Conservation (phyloP, 2,329 filamentous ascomycete species). For the Colletotrichum orchidophilum region DNA sequence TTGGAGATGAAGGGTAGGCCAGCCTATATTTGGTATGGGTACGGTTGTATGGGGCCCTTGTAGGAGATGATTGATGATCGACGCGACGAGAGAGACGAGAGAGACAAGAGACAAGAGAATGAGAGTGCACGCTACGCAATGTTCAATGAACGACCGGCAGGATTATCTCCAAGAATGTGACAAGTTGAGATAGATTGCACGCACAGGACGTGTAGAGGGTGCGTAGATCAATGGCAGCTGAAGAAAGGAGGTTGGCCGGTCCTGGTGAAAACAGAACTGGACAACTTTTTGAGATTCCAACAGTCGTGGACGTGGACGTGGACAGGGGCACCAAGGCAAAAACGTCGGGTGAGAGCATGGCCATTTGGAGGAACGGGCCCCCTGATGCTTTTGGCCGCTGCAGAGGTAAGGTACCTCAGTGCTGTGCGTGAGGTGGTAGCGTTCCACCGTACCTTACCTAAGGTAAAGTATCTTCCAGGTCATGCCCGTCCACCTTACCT, state of each 20-base stretch:
- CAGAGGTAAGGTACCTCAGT: not conserved
- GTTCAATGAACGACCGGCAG: constrained; percentile 2
- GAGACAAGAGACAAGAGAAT: not conserved
- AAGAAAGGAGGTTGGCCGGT: not conserved
- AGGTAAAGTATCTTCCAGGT: too few species aligned
- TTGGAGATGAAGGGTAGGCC: constrained; percentile 4
- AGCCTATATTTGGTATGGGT: not conserved
- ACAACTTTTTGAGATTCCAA: constrained; percentile 34
- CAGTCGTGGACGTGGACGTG: not conserved
- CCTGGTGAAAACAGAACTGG: constrained; percentile 21
- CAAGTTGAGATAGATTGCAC: constrained; percentile 22
- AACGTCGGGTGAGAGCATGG: constrained; percentile 15
- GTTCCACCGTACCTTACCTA: not conserved
- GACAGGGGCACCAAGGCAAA: constrained; percentile 30
- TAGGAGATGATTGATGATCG: constrained; percentile 2
- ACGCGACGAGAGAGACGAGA: not conserved
- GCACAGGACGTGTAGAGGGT: constrained; percentile 15
- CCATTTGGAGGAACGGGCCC: constrained; percentile 3
- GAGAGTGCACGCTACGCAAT: not conserved
- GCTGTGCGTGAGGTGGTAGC: not conserved
- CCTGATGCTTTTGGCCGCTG: not conserved
- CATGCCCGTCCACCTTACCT: too few species aligned
- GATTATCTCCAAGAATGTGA: constrained; percentile 20
- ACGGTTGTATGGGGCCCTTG: not conserved
- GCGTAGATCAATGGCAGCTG: constrained; percentile 14